phyloP scores from a whole-genome alignment of 2,329 filamentous ascomycete genomes.

The Sporothrix brunneoviolacea region DNA sequence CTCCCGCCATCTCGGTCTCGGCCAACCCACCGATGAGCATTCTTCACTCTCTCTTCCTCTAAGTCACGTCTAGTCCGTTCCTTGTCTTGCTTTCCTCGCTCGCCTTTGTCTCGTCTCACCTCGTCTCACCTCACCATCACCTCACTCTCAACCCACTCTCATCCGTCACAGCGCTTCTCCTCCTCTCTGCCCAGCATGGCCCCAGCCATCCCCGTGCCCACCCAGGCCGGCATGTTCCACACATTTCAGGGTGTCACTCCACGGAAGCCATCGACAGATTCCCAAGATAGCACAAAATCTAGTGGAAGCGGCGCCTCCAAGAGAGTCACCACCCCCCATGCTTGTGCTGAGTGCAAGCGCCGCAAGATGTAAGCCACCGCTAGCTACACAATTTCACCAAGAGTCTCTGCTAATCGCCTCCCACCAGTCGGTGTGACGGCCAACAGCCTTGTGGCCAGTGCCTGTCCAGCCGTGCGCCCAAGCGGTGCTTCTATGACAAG shows the following conservation, averaged over 20 bases:
- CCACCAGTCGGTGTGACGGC: slow-evolving; percentile 63
- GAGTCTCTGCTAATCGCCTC: not conserved
- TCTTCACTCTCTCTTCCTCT: slow-evolving; percentile 2
- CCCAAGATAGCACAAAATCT: slow-evolving; percentile 33
- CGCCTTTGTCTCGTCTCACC: too few relatives aligned
- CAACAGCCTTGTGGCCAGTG: slow-evolving; percentile 77
- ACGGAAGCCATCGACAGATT: slow-evolving; percentile 40
- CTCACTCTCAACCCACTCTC: not conserved
- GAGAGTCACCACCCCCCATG: slow-evolving; percentile 53
- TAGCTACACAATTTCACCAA: not conserved
- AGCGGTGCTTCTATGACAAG: slow-evolving; percentile 75
- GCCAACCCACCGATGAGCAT: not conserved
- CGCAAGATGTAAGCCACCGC: slow-evolving; percentile 59
- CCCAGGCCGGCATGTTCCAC: slow-evolving; percentile 47
- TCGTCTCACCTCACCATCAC: too few relatives aligned
- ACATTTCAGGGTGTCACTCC: slow-evolving; percentile 49
- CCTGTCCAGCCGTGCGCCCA: slow-evolving; percentile 71
- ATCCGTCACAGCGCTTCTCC: not conserved
- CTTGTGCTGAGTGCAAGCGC: slow-evolving; percentile 70
- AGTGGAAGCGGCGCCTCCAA: slow-evolving; percentile 34
- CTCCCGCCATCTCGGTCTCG: slow-evolving; percentile 6
- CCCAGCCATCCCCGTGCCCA: slow-evolving; percentile 40
- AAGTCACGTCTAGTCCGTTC: not conserved
- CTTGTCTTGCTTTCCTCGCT: not conserved
- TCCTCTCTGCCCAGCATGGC: slow-evolving; percentile 27